Base-by-base conservation (phyloP, 257 asterid genomes). In the Rauvolfia tetraphylla region DNA sequence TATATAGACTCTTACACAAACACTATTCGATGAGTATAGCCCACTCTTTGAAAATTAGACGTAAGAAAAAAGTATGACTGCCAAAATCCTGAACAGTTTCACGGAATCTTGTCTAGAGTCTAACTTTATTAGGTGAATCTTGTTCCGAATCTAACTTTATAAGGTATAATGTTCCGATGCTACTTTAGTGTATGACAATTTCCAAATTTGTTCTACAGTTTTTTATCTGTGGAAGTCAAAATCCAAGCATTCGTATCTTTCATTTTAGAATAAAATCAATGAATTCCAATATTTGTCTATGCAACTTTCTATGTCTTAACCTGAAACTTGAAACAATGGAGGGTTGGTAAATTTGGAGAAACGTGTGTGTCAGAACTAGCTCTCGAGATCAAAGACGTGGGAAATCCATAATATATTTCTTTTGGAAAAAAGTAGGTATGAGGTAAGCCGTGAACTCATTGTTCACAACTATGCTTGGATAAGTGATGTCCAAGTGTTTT, bases 61-160 rank as follows among this genome's bases (percentile, higher is more conserved):
- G 3, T 31, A 8, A 29, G 31, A 31, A 27, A 10, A 46, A 56
- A 11, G 8, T 7, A 61, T 7, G 67, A 46, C 25, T 10, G 38
- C 49, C n/a, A 36, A 20, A 56, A 23, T 34, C 66, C 38, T 54
- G 5, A 23, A 29, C 29, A 14, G 33, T 58, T 57, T 58, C 48
- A 39, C 13, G 22, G 38, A 57, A 74, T 27, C 42, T 23, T 41
- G n/a, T 39, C 29, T 58, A 36, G 14, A 2, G 42, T 18, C 76
- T 65, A 54, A 54, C 76, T 11, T 74, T 74, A 74, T 18, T 38
- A 14, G 69, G 57, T 10, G 31, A 53, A 73, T 39, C 36, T 7
- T 56, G 7, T 54, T 20, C 22, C 12, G 23, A 51, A 57, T 14
- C 75, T 62, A 36, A 73, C 76, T 11, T 74, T 74, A 74, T 18